Evolutionary conservation across 306 rosid species (phyloP), one percentile per base, ranked within the genome.

Genomic region (Astragalus glycyphyllos): DNA sequence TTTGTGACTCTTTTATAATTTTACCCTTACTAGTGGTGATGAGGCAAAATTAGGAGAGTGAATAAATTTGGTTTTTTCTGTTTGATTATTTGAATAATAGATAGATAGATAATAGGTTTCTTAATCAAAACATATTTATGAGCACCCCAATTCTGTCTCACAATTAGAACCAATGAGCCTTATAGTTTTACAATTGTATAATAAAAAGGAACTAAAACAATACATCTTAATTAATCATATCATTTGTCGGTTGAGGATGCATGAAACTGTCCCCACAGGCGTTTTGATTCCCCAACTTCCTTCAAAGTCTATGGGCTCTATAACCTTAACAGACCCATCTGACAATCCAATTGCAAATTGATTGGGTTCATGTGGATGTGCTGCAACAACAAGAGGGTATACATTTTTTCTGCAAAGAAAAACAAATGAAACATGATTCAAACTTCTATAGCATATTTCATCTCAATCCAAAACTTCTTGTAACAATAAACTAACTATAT

Each of bases 341-440:
- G 77, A 71, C 69, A 90, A 46, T 58, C 94, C 96, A 14, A 88
- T 82, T 4, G 92, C 96, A 34, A 93, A 58, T 75, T 90, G 94
- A 74, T 78, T 79, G 0, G 90, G 77, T 31, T 85, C 90, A 4
- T 61, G 61, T 2, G 96, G 94, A 81, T 93, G 88, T 11, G 86
- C 87, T 4, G 93, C 77, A 8, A 88, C 58, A 6, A 76, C 86
- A 29, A 77, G 74, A 13, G 94, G 92, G 78, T 87, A 77, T 8
- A 68, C 69, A 32, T 81, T 75, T 76, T 81, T 87, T 81, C 81
- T 87, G 70, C 92, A 85, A 38, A 80, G 72, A 62, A 65, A 55
- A 14, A 65, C 44, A 38, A 38, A 38, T 38, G 44, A 8, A 38
- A 38, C 10, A 38, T 38, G 10, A 38, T 6, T 8, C 7, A 9